Percentiles rank a stretch among this genome's conserved stretches.
Evolutionary conservation across 371 early-diverging fungal genomes (phyloP).

Genomic region (Parasitella parasitica): DNA sequence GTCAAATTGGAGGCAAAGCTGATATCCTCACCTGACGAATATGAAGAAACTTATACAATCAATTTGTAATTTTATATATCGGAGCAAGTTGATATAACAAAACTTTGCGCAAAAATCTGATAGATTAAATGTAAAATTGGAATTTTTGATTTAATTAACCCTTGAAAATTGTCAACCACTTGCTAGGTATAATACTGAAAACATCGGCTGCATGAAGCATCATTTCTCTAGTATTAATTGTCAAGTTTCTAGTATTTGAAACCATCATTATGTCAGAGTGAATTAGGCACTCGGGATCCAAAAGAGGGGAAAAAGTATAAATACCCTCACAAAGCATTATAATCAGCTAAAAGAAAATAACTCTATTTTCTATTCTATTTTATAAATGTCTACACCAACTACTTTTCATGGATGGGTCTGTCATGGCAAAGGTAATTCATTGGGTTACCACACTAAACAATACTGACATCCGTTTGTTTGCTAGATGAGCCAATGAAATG

Average conservation of each 20-base stretch:
- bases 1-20: too few species aligned
- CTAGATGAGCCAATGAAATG: conserved; percentile 5
- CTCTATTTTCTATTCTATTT: neutral
- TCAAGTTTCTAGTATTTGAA: neutral
- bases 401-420: conserved; percentile 26
- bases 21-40: too few species aligned
- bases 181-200: too few species aligned
- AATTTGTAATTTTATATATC: too few species aligned
- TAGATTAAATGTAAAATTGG: too few species aligned
- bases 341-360: neutral
- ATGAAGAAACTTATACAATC: too few species aligned
- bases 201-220: neutral
- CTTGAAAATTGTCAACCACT: too few species aligned
- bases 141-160: too few species aligned
- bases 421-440: conserved; percentile 16
- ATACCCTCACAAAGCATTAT: neutral
- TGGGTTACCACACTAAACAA: neutral
- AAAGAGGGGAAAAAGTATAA: neutral
- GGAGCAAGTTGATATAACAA: too few species aligned
- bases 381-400: conserved; percentile 10
- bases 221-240: neutral
- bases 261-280: neutral
- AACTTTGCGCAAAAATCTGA: too few species aligned
- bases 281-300: neutral
- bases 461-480: neutral